Evolutionary conservation across 345 rosid species (phyloP).

Genomic region (Acer saccharum): DNA sequence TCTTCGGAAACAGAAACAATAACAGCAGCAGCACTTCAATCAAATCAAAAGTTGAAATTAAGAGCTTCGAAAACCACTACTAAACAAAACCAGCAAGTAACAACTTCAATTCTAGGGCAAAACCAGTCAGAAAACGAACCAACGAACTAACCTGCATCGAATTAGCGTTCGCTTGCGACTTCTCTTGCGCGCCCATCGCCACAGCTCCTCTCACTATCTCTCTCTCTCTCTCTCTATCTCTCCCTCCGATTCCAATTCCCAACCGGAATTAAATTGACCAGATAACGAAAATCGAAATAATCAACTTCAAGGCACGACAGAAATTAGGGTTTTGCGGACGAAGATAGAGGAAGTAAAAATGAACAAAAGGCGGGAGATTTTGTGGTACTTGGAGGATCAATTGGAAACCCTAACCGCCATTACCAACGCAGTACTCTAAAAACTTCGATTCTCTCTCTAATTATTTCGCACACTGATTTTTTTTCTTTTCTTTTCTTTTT

Average conservation of each 20-base stretch:
- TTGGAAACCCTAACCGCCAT: conserved; percentile 68
- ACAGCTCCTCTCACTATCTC: conserved; percentile 21
- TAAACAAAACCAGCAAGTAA: background rate
- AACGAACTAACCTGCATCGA: conserved; percentile 81
- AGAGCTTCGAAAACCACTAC: background rate
- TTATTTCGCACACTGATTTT: conserved; percentile 14
- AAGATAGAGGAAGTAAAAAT: conserved; percentile 24
- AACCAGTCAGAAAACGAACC: background rate
- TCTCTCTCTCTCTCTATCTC: conserved; percentile 5
- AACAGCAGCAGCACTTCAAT: conserved; percentile 10
- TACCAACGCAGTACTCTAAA: conserved; percentile 30
- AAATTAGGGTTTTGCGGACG: conserved; percentile 57
- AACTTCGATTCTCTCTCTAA: conserved; percentile 35
- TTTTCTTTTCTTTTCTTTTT: conserved; percentile 24
- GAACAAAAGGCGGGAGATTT: conserved; percentile 30
- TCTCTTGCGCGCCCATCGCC: conserved; percentile 88
- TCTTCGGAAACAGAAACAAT: background rate
- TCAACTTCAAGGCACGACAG: conserved; percentile 6
- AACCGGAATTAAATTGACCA: conserved; percentile 24
- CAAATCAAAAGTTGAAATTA: background rate
- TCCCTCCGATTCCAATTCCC: conserved; percentile 33
- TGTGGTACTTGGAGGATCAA: conserved; percentile 28
- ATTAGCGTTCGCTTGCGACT: conserved; percentile 69
- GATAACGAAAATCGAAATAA: conserved; percentile 19
- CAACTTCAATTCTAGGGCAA: conserved; percentile 28